Evolutionary conservation across 2,329 filamentous ascomycete species (phyloP).

Genomic region (Epichloe coenophiala): DNA sequence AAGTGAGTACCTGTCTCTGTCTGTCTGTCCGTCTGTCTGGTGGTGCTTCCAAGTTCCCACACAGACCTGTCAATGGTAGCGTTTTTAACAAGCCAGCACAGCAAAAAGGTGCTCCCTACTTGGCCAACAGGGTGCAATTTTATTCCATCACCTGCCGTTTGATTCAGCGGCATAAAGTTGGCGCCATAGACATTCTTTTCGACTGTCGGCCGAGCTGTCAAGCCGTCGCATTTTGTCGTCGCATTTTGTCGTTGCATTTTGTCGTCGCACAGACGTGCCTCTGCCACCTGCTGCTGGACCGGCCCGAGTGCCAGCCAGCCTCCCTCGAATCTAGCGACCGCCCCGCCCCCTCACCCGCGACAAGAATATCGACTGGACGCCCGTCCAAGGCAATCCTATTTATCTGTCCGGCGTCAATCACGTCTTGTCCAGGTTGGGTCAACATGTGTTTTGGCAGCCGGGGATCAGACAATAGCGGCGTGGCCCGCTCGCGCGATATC

Average conservation of each 20-base stretch:
- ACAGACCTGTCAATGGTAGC: not conserved
- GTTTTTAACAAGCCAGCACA: not conserved
- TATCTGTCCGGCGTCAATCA: not conserved
- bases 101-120: not conserved
- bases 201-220: not conserved
- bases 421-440: not conserved
- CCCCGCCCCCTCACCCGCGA: not conserved
- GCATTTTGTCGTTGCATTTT: no score
- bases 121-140: not conserved
- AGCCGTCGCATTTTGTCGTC: not conserved
- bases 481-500: constrained; percentile 57
- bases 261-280: not conserved
- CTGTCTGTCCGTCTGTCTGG: not conserved
- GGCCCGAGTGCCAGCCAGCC: not conserved
- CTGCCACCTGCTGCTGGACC: not conserved
- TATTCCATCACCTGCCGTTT: not conserved
- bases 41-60: not conserved
- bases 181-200: not conserved
- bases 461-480: constrained; percentile 31
- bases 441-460: constrained; percentile 53
- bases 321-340: not conserved
- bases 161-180: not conserved
- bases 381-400: not conserved
- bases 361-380: not conserved
- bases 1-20: no score